phyloP scores from a whole-genome alignment of 371 early-diverging fungal species.

The Mucor saturninus region DNA sequence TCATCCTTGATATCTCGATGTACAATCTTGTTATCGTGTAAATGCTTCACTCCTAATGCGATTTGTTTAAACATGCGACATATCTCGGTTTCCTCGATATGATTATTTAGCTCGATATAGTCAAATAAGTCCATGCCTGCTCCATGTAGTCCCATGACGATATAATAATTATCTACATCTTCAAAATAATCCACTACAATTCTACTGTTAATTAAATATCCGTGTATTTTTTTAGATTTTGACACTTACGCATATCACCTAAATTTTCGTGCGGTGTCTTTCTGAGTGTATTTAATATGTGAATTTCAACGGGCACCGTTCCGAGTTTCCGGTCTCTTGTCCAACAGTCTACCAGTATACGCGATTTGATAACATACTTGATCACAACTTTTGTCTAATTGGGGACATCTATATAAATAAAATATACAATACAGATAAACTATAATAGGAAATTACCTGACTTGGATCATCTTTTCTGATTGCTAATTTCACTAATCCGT shows the following conservation, averaged over 20 bases:
- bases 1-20: slow-evolving; percentile 84
- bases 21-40: slow-evolving; percentile 74
- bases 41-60: slow-evolving; percentile 66
- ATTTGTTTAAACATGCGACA: slow-evolving; percentile 66
- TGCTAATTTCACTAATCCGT: slow-evolving; percentile 72
- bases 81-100: slow-evolving; percentile 62
- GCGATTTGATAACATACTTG: slow-evolving; percentile 78
- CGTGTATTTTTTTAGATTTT: neutral
- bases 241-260: slow-evolving; percentile 57
- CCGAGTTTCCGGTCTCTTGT: slow-evolving; percentile 67
- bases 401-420: slow-evolving; percentile 13
- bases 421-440: slow-evolving; percentile 12
- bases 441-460: slow-evolving; percentile 20
- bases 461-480: slow-evolving; percentile 52
- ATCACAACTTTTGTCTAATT: slow-evolving; percentile 66
- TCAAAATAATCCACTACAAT: slow-evolving; percentile 63
- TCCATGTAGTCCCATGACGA: slow-evolving; percentile 70
- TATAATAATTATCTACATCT: slow-evolving; percentile 71
- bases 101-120: slow-evolving; percentile 69
- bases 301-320: slow-evolving; percentile 72
- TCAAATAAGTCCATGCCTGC: slow-evolving; percentile 77
- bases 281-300: slow-evolving; percentile 67
- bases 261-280: slow-evolving; percentile 66
- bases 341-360: slow-evolving; percentile 76
- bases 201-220: neutral